Evolutionary conservation across 176 grass and related monocot genomes (phyloP).

Genomic region (Musa itinerans): DNA sequence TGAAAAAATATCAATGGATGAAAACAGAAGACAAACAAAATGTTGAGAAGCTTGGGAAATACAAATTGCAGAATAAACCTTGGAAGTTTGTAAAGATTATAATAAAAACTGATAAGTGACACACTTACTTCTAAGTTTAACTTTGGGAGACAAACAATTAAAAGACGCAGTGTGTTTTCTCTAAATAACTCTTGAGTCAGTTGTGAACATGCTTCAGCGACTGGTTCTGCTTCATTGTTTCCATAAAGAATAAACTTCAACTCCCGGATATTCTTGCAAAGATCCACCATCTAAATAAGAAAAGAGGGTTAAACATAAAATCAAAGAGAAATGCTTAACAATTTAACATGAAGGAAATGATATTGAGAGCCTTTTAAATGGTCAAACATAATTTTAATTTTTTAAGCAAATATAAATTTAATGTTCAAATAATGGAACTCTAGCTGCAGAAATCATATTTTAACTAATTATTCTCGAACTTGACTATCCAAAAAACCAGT

Average conservation of each 20-base stretch:
- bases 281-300: slow-evolving; percentile 36
- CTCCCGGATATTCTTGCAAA: slow-evolving; percentile 36
- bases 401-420: no score
- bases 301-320: not conserved
- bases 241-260: slow-evolving; percentile 61
- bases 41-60: not conserved
- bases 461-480: not conserved
- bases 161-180: slow-evolving; percentile 27
- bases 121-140: slow-evolving; percentile 43
- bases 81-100: not conserved
- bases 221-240: slow-evolving; percentile 36
- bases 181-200: slow-evolving; percentile 61
- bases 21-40: not conserved
- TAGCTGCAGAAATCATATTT: not conserved
- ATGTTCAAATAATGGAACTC: not conserved
- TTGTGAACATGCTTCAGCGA: slow-evolving; percentile 31
- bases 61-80: not conserved
- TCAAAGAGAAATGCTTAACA: not conserved
- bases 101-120: not conserved
- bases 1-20: not conserved
- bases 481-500: not conserved
- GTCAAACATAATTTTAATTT: no score
- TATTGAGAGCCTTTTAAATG: not conserved
- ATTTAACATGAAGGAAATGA: not conserved
- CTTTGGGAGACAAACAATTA: slow-evolving; percentile 35